phyloP scores from a whole-genome alignment of 192 early-diverging fungal genomes.

The Coemansia sp. region DNA sequence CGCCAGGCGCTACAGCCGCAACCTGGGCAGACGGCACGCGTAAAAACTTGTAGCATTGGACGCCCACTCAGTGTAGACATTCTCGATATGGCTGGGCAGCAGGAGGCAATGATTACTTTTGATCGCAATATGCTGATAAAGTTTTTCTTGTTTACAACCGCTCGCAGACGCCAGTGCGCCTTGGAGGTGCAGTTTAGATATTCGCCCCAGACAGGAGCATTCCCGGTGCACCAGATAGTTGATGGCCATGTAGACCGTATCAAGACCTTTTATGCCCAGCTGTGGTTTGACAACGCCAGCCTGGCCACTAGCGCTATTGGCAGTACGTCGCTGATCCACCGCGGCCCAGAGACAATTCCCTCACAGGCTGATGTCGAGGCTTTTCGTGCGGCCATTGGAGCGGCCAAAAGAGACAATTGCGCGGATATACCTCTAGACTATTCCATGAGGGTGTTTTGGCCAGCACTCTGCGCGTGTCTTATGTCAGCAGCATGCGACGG shows the following conservation, averaged over 20 bases:
- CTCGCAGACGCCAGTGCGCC: conserved; percentile 29
- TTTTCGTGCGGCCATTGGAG: background rate
- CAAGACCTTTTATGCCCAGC: conserved; percentile 80
- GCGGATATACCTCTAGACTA: conserved; percentile 81
- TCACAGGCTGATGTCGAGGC: background rate
- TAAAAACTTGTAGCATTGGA: background rate
- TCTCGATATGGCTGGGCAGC: background rate
- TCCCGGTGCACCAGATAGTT: conserved; percentile 3
- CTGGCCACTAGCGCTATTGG: background rate
- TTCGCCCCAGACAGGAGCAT: background rate
- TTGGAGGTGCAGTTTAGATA: background rate
- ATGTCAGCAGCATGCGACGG: conserved; percentile 87
- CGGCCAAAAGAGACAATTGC: too few species aligned
- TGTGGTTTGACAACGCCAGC: conserved; percentile 67
- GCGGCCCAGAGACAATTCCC: background rate
- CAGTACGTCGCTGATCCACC: background rate
- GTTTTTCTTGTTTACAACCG: conserved; percentile 45
- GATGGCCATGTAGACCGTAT: conserved; percentile 76
- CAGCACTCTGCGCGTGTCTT: conserved; percentile 82
- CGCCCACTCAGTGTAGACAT: background rate
- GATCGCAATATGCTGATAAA: conserved; percentile 42
- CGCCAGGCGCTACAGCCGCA: conserved; percentile 61
- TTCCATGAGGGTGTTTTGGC: conserved; percentile 89
- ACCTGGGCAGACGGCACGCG: conserved; percentile 53
- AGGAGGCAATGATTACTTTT: conserved; percentile 41